Evolutionary conservation across 371 early-diverging fungal genomes (phyloP).

Genomic region (Scutellospora calospora): DNA sequence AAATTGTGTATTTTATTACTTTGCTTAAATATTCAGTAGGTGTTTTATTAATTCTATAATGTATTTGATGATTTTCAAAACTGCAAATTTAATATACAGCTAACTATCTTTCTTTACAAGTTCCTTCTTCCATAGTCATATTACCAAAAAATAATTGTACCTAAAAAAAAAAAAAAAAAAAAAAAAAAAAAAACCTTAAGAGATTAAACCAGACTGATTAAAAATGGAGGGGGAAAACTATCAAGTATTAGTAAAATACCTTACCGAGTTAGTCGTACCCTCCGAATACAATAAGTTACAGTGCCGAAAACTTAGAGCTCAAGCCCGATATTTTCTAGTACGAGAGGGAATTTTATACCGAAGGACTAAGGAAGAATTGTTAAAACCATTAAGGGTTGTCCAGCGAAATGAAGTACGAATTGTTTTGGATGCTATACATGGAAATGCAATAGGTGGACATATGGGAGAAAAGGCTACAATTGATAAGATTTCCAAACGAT

Average conservation of each 20-base stretch:
- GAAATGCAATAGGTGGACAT: neutral
- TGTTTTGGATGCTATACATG: neutral
- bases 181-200: neutral
- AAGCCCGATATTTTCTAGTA: neutral
- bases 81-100: neutral
- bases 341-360: neutral
- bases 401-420: neutral
- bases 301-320: too few species aligned
- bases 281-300: too few species aligned
- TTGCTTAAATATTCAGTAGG: neutral
- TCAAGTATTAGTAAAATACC: too few species aligned
- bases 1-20: neutral
- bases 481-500: too few species aligned
- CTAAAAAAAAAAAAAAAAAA: conserved; percentile 15
- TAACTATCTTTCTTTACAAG: neutral
- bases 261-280: too few species aligned
- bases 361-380: neutral
- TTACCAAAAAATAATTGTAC: neutral
- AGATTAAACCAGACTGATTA: too few species aligned
- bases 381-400: neutral
- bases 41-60: conserved; percentile 3
- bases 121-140: neutral
- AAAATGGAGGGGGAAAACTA: too few species aligned
- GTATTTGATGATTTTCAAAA: neutral
- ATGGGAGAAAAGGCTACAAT: too few species aligned